Base-by-base conservation (phyloP, 2,329 filamentous ascomycete species). In the Diplodia scrobiculata region DNA sequence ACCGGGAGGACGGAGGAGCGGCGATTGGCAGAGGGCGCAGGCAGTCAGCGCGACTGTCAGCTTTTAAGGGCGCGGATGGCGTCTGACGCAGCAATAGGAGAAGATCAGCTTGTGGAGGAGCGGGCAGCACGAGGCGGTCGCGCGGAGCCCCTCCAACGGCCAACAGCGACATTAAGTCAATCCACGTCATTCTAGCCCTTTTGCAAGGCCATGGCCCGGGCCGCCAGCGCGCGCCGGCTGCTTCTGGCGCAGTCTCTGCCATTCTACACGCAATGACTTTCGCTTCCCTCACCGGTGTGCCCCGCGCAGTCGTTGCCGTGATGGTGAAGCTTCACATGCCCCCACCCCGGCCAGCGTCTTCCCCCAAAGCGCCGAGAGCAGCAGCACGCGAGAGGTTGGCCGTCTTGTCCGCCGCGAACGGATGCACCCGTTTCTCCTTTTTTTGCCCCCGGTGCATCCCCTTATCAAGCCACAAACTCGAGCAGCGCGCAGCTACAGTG, bases 231-330 rank as follows among this genome's bases (percentile, higher is more conserved):
- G n/a, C 21, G 55, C 55, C 27, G 21, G 9, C 55, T 32, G 55
- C 25, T 65, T 65, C 62, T 54, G 62, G 51, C 21, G 62, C n/a
- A 21, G 41, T 64, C 62, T 64, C 25, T 47, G 62, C 51, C 25
- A 14, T 64, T 64, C 62, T 29, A 41, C 21, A 10, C 34, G n/a
- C 10, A 21, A 27, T n/a, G 5, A 32, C 7, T 32, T n/a, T n/a
- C 32, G 51, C 14, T 52, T 36, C 17, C 45, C 36, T 19, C 34
- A 58, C 14, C 54, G 32, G 27, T 21, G 21, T 41, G 34, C 54
- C 54, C 27, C 54, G 54, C 54, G 54, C 55, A n/a, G 34, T 36
- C 21, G 34, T 21, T 59, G 32, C 53, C 27, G 53, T 10, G 21
- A 29, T 29, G 52, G 29, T 17, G 54, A 21, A 25, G 38, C 55